Conservation (phyloP, 2,329 filamentous ascomycete genomes). For the Trichoderma simmonsii region DNA sequence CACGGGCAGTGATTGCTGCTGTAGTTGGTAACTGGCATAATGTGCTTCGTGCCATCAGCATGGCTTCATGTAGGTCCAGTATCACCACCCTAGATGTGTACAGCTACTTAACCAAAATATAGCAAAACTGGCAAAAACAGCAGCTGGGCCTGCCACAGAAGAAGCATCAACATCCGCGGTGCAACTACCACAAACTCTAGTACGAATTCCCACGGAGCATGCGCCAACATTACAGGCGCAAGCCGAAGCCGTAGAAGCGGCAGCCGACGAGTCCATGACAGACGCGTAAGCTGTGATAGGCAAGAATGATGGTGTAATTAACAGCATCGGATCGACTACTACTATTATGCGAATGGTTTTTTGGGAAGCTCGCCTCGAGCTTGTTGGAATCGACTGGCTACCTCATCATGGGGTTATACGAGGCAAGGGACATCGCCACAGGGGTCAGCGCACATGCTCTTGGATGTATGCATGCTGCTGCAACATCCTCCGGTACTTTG, state of each 20-base stretch:
- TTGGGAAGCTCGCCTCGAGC: not conserved
- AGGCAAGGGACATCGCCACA: not conserved
- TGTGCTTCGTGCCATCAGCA: constrained; percentile 77
- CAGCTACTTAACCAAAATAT: not conserved
- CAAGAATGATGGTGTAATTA: not conserved
- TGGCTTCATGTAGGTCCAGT: constrained; percentile 72
- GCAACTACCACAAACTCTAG: constrained; percentile 75
- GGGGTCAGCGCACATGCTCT: not conserved
- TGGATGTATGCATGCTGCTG: not conserved
- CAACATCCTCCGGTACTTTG: not conserved
- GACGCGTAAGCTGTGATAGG: not conserved
- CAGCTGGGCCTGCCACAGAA: constrained; percentile 35
- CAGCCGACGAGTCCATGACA: constrained; percentile 35
- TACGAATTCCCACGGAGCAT: constrained; percentile 81
- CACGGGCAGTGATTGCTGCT: constrained; percentile 63
- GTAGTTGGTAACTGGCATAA: constrained; percentile 87
- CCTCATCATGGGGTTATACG: not conserved
- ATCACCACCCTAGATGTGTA: not conserved
- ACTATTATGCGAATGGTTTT: not conserved
- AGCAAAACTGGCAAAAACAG: constrained; percentile 69
- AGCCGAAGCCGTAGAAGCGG: constrained; percentile 49
- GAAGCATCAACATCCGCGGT: constrained; percentile 42
- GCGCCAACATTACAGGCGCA: constrained; percentile 62
- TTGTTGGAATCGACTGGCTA: not conserved
- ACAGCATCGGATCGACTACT: not conserved